Evolutionary conservation across 2,329 filamentous ascomycete species (phyloP).

Genomic region (Ceratocystis colombiana): DNA sequence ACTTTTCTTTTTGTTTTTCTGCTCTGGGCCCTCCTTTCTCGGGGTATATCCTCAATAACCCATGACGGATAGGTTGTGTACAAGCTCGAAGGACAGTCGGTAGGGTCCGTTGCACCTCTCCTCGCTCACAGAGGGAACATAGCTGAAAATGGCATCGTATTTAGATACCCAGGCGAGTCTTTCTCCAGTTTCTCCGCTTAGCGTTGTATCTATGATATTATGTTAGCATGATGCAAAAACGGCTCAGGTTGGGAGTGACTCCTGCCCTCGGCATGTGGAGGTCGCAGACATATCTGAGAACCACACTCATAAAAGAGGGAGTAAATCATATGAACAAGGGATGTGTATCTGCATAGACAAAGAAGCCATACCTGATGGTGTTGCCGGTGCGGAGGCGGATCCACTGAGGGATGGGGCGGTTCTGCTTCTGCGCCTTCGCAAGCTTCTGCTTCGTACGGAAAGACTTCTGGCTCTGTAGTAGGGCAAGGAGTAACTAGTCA

Average conservation of each 20-base stretch:
- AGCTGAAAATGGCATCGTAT: slow-evolving; percentile 30
- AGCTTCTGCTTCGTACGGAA: slow-evolving; percentile 99
- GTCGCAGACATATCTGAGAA: too few species aligned
- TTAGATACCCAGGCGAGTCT: slow-evolving; percentile 99
- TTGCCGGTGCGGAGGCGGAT: slow-evolving; percentile 97
- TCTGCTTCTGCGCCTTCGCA: slow-evolving; percentile 99
- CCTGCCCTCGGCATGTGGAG: neutral
- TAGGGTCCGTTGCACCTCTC: slow-evolving; percentile 21
- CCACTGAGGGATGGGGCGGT: slow-evolving; percentile 99
- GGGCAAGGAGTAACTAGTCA: slow-evolving; percentile 25
- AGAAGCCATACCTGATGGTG: slow-evolving; percentile 77
- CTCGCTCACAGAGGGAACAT: slow-evolving; percentile 25
- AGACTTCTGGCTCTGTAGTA: slow-evolving; percentile 86
- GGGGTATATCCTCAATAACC: slow-evolving; percentile 22
- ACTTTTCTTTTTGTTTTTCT: slow-evolving; percentile 23
- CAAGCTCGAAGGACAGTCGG: slow-evolving; percentile 22
- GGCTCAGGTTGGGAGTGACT: too few species aligned
- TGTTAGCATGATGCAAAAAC: slow-evolving; percentile 9
- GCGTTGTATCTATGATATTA: slow-evolving; percentile 77
- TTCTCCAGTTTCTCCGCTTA: slow-evolving; percentile 99
- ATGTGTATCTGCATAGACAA: neutral
- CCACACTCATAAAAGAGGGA: neutral
- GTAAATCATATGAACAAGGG: neutral
- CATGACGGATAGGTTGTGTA: slow-evolving; percentile 21
- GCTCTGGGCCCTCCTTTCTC: slow-evolving; percentile 23